phyloP scores from a whole-genome alignment of 306 rosid genomes.

The Inga laurina region DNA sequence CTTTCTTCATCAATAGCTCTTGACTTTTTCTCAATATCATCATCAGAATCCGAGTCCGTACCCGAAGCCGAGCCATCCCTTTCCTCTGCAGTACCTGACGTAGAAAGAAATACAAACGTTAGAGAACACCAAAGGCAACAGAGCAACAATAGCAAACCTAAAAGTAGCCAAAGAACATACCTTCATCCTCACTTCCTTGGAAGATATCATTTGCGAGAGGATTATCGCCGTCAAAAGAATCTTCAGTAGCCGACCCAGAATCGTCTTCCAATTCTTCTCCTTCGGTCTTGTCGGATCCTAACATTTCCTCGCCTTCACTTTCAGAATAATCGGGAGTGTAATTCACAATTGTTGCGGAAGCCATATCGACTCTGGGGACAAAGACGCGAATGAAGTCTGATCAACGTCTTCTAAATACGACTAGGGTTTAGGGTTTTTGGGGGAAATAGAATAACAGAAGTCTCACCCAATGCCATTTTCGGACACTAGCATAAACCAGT shows the following conservation, averaged over 20 bases:
- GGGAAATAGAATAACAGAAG: too few relatives aligned
- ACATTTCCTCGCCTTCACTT: constrained; percentile 40
- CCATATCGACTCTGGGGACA: constrained; percentile 33
- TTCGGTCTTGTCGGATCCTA: constrained; percentile 27
- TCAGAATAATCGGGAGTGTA: constrained; percentile 44
- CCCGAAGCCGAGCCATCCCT: constrained; percentile 38
- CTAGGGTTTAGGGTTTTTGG: constrained; percentile 38
- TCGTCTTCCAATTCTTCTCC: constrained; percentile 36
- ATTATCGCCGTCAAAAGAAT: constrained; percentile 67
- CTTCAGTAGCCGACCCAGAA: constrained; percentile 63
- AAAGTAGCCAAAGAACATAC: constrained; percentile 8
- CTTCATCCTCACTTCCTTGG: constrained; percentile 74
- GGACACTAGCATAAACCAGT: too few relatives aligned
- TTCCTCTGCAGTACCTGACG: constrained; percentile 40
- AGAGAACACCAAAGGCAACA: not conserved
- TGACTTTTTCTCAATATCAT: constrained; percentile 62
- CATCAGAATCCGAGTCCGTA: constrained; percentile 43
- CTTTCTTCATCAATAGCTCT: constrained; percentile 58
- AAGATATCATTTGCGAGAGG: constrained; percentile 67
- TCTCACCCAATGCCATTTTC: too few relatives aligned
- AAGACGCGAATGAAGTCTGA: not conserved
- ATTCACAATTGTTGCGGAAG: constrained; percentile 34
- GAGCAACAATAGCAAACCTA: not conserved
- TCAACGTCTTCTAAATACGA: not conserved
- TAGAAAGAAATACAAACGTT: not conserved